Conservation (phyloP, 768 basidiomycete species). For the Agrocybe pediades region DNA sequence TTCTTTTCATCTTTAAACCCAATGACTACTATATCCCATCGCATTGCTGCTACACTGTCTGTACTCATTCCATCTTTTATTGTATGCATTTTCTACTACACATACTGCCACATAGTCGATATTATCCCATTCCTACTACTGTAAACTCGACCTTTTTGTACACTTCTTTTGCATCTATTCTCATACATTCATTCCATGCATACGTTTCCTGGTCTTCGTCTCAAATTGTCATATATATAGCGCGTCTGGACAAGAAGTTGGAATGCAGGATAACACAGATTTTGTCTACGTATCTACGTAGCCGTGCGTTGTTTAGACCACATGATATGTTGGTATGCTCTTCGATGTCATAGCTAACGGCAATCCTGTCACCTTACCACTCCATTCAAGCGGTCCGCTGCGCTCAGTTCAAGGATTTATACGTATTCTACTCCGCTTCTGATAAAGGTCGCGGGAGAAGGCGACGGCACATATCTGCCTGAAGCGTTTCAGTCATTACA, state of each 20-base stretch:
- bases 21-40: neutral
- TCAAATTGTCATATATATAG: neutral
- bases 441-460: no score
- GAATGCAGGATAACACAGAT: neutral
- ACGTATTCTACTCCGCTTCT: no score
- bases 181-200: neutral
- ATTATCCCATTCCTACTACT: neutral
- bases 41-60: neutral
- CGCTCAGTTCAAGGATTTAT: no score
- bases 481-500: no score
- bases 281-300: neutral
- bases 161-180: neutral
- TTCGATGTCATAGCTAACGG: neutral
- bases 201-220: neutral
- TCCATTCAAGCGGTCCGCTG: neutral
- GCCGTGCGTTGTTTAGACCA: neutral
- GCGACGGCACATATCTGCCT: no score
- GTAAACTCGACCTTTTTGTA: neutral
- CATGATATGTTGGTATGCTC: neutral
- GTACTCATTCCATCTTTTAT: conserved; percentile 1
- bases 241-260: neutral
- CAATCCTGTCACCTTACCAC: neutral
- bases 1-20: neutral
- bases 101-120: neutral
- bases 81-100: neutral